A percentile compares a stretch with the other conserved stretches of the same genome.
phyloP scores from a whole-genome alignment of 768 basidiomycete species.

The Rubroboletus pulcherrimus region DNA sequence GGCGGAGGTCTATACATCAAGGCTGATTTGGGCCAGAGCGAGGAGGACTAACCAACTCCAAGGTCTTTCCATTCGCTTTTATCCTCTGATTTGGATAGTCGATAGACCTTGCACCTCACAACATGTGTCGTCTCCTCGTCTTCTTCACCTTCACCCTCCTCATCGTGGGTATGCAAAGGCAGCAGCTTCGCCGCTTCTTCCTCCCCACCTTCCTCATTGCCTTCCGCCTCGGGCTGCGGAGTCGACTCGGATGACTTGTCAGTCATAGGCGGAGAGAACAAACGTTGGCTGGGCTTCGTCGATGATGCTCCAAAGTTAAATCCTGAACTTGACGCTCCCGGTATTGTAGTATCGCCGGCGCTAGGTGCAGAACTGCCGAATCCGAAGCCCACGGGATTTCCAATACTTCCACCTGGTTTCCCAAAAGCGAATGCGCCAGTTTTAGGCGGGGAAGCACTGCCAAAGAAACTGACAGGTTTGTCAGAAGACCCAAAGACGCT shows the following conservation, averaged over 20 bases:
- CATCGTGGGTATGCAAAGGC: slow-evolving; percentile 45
- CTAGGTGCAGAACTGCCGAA: slow-evolving; percentile 31
- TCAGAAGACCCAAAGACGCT: slow-evolving; percentile 23
- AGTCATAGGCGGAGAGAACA: slow-evolving; percentile 26
- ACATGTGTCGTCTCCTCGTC: slow-evolving; percentile 65
- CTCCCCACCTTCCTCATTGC: slow-evolving; percentile 26
- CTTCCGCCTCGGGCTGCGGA: slow-evolving; percentile 25
- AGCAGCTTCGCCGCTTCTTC: slow-evolving; percentile 26
- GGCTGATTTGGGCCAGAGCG: neutral
- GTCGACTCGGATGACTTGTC: slow-evolving; percentile 31
- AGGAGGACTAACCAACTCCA: slow-evolving; percentile 53
- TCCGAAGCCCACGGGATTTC: slow-evolving; percentile 62
- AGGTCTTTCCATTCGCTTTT: slow-evolving; percentile 57
- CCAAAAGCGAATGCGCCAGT: slow-evolving; percentile 27
- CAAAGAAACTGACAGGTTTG: slow-evolving; percentile 28
- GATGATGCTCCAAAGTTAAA: slow-evolving; percentile 25
- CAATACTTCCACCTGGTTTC: slow-evolving; percentile 45
- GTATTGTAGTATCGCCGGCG: slow-evolving; percentile 14
- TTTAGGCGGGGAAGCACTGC: slow-evolving; percentile 27
- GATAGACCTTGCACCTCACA: slow-evolving; percentile 60
- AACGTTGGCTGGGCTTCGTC: slow-evolving; percentile 20
- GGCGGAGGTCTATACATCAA: neutral
- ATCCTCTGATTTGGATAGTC: slow-evolving; percentile 49
- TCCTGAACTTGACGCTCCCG: slow-evolving; percentile 12
- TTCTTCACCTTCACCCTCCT: slow-evolving; percentile 79